Percentiles rank a stretch among this genome's conserved stretches.
Evolutionary conservation across 2,329 filamentous ascomycete species (phyloP).

Genomic region (Pseudogymnoascus pannorum): DNA sequence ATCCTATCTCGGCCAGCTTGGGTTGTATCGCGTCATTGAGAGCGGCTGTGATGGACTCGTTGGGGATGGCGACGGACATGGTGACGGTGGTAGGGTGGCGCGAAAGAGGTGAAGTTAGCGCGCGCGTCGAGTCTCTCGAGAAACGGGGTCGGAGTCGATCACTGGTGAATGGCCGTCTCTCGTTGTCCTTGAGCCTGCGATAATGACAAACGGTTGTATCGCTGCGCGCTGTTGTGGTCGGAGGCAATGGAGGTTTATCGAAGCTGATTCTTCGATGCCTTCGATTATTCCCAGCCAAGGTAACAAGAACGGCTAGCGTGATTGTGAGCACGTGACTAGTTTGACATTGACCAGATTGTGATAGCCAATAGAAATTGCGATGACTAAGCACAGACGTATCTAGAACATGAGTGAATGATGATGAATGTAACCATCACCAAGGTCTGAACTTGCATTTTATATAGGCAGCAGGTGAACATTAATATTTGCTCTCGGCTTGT

Average conservation of each 20-base stretch:
- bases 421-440: not conserved
- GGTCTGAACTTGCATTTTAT: not conserved
- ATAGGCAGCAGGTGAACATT: not conserved
- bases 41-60: constrained; percentile 77
- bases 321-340: not conserved
- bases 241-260: not conserved
- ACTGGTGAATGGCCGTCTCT: not conserved
- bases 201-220: not conserved
- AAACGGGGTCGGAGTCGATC: not conserved
- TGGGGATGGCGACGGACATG: constrained; percentile 71
- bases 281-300: constrained; percentile 1
- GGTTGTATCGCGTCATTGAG: constrained; percentile 77
- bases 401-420: not conserved
- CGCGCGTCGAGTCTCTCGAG: not conserved
- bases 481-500: not conserved
- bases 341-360: not conserved
- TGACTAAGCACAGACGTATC: not conserved
- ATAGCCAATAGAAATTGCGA: not conserved
- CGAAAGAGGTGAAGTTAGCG: not conserved
- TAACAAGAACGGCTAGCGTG: not conserved
- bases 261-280: not conserved
- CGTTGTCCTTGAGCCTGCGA: not conserved
- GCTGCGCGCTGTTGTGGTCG: not conserved
- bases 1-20: constrained; percentile 87
- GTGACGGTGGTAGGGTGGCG: constrained; percentile 23